Evolutionary conservation across 2,329 filamentous ascomycete species (phyloP).

Genomic region (Clarireedia homoeocarpa): DNA sequence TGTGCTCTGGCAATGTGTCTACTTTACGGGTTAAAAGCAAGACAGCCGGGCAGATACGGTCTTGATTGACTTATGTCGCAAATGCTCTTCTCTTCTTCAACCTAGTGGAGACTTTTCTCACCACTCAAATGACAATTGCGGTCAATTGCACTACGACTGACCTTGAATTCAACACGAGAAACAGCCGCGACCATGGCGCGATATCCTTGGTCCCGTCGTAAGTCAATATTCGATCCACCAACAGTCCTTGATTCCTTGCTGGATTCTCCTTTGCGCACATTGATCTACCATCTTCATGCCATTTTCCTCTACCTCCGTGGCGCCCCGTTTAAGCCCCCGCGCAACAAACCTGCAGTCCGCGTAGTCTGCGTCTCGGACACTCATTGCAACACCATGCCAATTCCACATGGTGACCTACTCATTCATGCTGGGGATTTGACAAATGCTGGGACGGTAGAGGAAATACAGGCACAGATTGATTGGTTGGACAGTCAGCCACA

Average conservation of each 20-base stretch:
- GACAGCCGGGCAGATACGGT: too few relatives aligned
- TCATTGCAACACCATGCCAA: conserved; percentile 55
- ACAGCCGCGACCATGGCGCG: background rate
- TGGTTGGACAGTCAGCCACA: conserved; percentile 74
- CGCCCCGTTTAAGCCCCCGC: conserved; percentile 50
- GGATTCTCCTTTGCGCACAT: conserved; percentile 57
- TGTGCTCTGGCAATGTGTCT: background rate
- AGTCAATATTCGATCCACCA: conserved; percentile 25
- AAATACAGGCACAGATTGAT: conserved; percentile 76
- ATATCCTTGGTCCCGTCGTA: conserved; percentile 26
- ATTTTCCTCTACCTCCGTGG: conserved; percentile 62
- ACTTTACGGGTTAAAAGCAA: background rate
- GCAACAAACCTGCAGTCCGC: conserved; percentile 50
- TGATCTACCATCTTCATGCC: conserved; percentile 56
- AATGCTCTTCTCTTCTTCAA: too few relatives aligned
- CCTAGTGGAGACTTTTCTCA: too few relatives aligned
- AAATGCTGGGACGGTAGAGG: conserved; percentile 59
- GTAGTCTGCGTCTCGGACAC: conserved; percentile 90
- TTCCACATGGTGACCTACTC: conserved; percentile 75
- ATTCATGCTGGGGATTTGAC: conserved; percentile 87
- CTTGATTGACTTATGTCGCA: too few relatives aligned
- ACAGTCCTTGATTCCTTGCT: conserved; percentile 55
- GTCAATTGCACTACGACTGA: too few relatives aligned
- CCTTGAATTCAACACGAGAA: background rate
- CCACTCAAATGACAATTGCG: too few relatives aligned